Evolutionary conservation across 176 grass and related monocot genomes (phyloP).

Genomic region (Stipa capillata): DNA sequence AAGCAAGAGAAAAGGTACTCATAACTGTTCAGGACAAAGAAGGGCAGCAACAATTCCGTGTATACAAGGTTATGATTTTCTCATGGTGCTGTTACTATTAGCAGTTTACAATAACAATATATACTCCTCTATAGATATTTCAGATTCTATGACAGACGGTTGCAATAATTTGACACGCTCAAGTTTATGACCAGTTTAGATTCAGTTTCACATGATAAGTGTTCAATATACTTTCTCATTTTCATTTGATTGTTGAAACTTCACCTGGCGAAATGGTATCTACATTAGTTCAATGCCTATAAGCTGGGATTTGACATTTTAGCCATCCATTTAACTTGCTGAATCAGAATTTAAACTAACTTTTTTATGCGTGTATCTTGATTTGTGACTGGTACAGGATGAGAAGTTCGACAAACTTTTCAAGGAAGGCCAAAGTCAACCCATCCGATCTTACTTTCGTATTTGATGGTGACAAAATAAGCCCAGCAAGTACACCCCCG

Average conservation of each 20-base stretch:
- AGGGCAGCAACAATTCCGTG: slow-evolving; percentile 45
- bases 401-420: slow-evolving; percentile 84
- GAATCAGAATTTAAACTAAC: neutral
- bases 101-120: neutral
- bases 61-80: slow-evolving; percentile 49
- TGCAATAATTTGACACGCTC: neutral
- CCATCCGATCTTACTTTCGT: slow-evolving; percentile 40
- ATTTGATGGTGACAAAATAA: slow-evolving; percentile 80
- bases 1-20: slow-evolving; percentile 53
- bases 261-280: neutral
- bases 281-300: neutral
- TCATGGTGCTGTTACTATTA: neutral
- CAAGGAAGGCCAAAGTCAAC: slow-evolving; percentile 47
- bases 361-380: neutral
- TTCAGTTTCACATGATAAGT: neutral
- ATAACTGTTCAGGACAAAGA: slow-evolving; percentile 75
- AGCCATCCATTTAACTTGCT: neutral
- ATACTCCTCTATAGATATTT: neutral
- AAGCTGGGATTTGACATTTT: neutral
- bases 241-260: neutral
- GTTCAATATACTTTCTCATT: neutral
- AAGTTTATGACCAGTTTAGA: neutral
- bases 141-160: neutral
- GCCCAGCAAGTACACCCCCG: slow-evolving; percentile 36
- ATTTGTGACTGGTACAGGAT: slow-evolving; percentile 44